phyloP scores from a whole-genome alignment of 2,329 filamentous ascomycete genomes.

The Cladosporium sp. region DNA sequence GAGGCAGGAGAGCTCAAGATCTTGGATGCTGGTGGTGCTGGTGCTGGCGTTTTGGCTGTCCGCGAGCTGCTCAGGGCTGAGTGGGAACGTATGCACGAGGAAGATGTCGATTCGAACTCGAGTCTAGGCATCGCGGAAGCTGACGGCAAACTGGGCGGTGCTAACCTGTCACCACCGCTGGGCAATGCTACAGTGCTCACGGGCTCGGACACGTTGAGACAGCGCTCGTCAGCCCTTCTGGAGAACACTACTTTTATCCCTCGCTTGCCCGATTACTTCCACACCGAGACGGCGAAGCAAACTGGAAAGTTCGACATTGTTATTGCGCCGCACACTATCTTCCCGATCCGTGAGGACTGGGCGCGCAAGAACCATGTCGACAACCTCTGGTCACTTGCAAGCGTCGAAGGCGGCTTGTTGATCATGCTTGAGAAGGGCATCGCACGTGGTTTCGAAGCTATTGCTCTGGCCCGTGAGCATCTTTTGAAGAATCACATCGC shows the following conservation, averaged over 20 bases:
- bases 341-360: constrained; percentile 73
- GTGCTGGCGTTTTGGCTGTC: constrained; percentile 73
- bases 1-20: constrained; percentile 61
- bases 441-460: constrained; percentile 85
- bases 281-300: constrained; percentile 45
- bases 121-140: constrained; percentile 33
- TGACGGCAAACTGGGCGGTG: constrained; percentile 40
- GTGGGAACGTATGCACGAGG: constrained; percentile 66
- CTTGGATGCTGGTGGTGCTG: constrained; percentile 73
- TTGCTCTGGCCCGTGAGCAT: constrained; percentile 79
- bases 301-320: constrained; percentile 77
- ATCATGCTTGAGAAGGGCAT: constrained; percentile 89
- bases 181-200: constrained; percentile 81
- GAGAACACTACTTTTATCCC: constrained; percentile 91
- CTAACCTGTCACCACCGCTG: constrained; percentile 50
- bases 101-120: constrained; percentile 22
- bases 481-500: constrained; percentile 74
- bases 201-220: constrained; percentile 71
- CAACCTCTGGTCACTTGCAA: constrained; percentile 85
- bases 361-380: constrained; percentile 76
- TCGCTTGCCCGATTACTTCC: constrained; percentile 80
- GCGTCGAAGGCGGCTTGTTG: constrained; percentile 80
- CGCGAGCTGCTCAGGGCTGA: constrained; percentile 77
- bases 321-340: constrained; percentile 80
- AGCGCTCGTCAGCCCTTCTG: constrained; percentile 73